Base-by-base conservation (phyloP, 163 green algal genomes). In the Prototheca wickerhamii region DNA sequence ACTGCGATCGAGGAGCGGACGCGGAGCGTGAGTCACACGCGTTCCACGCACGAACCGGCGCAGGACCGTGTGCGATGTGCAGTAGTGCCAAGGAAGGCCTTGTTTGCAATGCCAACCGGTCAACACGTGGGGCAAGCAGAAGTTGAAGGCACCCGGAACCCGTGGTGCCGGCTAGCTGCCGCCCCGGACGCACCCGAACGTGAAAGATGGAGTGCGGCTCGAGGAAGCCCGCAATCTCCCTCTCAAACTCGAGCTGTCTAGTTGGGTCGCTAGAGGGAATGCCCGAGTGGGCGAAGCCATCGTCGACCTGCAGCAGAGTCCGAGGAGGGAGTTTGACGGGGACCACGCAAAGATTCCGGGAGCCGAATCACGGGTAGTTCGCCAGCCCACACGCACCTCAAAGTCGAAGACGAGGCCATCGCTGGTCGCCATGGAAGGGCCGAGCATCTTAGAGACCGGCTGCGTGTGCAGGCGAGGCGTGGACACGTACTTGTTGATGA, bases 101-200 rank as follows among this genome's bases (percentile, higher is more conserved):
- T 10, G 37, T 44, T 44, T 44, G 37, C n/a, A n/a, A n/a, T n/a
- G n/a, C n/a, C n/a, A n/a, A n/a, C n/a, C n/a, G n/a, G n/a, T n/a
- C n/a, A n/a, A n/a, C n/a, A n/a, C n/a, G n/a, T n/a, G n/a, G n/a
- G n/a, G n/a, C n/a, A n/a, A n/a, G n/a, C n/a, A n/a, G 10, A 15
- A 44, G 10, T 44, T 15, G 10, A 15, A 44, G 37, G 37, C 37
- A 44, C 37, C 37, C 37, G n/a, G n/a, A n/a, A n/a, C n/a, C n/a
- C n/a, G n/a, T 17, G 59, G 31, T 51, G 69, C 71, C 64, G 73
- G 73, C 2, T 34, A 26, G 7, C 60, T 25, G 1, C 81, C 75
- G 34, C 82, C 77, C 7, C 60, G 53, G 40, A 18, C 65, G 56
- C 58, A 84, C 37, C 66, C 78, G 82, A 69, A 75, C 28, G 46